A percentile compares a stretch with the other conserved stretches of the same genome.
Evolutionary conservation across 805 yeast genomes (phyloP).

Genomic region (Candida ovalis): DNA sequence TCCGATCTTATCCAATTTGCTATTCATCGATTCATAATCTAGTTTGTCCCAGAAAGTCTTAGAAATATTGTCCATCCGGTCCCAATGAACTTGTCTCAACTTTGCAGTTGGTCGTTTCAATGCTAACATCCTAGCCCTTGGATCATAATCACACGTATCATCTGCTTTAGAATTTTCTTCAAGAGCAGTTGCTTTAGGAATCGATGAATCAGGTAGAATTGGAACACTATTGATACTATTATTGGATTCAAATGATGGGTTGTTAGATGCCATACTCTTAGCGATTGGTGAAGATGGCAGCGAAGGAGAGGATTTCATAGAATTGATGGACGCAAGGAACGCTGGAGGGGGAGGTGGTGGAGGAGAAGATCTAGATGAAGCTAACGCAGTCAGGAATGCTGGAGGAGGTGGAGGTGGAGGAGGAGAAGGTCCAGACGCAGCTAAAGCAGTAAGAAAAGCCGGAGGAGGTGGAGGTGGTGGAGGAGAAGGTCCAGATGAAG

Average conservation of each 20-base stretch:
- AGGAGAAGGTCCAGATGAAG: too few relatives aligned
- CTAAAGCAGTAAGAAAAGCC: conserved; percentile 14
- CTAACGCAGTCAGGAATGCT: not conserved
- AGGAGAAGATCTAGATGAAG: conserved; percentile 3
- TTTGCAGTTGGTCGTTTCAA: conserved; percentile 32
- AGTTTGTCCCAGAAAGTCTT: conserved; percentile 61
- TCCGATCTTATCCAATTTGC: conserved; percentile 53
- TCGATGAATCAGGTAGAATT: too few relatives aligned
- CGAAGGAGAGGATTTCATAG: not conserved
- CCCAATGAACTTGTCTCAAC: conserved; percentile 82
- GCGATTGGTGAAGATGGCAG: not conserved
- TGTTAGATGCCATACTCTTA: too few relatives aligned
- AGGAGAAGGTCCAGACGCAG: conserved; percentile 14
- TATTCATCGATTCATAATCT: conserved; percentile 41
- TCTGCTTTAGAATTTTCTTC: not conserved
- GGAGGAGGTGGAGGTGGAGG: conserved; percentile 7
- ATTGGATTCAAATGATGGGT: too few relatives aligned
- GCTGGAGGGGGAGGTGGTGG: conserved; percentile 16
- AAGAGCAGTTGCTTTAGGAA: not conserved
- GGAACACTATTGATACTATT: too few relatives aligned
- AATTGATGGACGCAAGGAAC: not conserved
- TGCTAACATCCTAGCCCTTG: not conserved
- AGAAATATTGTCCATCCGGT: conserved; percentile 54
- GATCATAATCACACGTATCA: not conserved
- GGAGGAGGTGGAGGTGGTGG: conserved; percentile 22